Conservation (phyloP, 768 basidiomycete genomes). For the Pholiota conissans region DNA sequence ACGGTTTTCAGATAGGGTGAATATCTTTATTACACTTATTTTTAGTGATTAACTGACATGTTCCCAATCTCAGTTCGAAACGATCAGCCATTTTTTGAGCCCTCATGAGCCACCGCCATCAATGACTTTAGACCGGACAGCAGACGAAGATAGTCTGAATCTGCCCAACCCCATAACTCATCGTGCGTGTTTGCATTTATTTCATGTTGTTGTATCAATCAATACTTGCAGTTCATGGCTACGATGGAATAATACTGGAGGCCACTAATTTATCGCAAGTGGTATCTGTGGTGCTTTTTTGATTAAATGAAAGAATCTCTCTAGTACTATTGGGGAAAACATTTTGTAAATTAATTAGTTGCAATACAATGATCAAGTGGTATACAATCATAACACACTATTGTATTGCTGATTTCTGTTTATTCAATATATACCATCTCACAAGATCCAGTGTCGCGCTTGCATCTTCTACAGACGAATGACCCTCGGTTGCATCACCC, state of each 20-base stretch:
- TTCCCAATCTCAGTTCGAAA: slow-evolving; percentile 56
- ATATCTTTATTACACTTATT: slow-evolving; percentile 11
- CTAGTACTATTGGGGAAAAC: neutral
- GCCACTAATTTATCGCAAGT: slow-evolving; percentile 79
- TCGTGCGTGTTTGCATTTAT: slow-evolving; percentile 44
- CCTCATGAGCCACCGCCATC: slow-evolving; percentile 75
- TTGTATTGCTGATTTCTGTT: slow-evolving; percentile 33
- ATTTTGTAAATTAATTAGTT: neutral
- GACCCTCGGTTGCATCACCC: slow-evolving; percentile 72
- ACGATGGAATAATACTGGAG: slow-evolving; percentile 80
- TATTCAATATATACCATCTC: slow-evolving; percentile 76
- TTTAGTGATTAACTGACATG: slow-evolving; percentile 3
- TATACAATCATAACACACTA: slow-evolving; percentile 1
- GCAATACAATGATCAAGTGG: neutral
- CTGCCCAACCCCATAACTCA: slow-evolving; percentile 65
- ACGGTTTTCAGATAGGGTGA: slow-evolving; percentile 69
- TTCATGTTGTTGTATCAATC: slow-evolving; percentile 14
- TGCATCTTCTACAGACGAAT: slow-evolving; percentile 91
- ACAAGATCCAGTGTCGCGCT: slow-evolving; percentile 86
- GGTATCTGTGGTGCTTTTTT: slow-evolving; percentile 71
- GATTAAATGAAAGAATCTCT: slow-evolving; percentile 2
- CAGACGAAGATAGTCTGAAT: slow-evolving; percentile 70
- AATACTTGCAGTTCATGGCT: slow-evolving; percentile 58
- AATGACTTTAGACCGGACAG: slow-evolving; percentile 79
- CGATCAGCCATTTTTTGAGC: slow-evolving; percentile 74